Evolutionary conservation across 352 stramenopile genomes (phyloP).

Genomic region (Phytophthora parvispora): DNA sequence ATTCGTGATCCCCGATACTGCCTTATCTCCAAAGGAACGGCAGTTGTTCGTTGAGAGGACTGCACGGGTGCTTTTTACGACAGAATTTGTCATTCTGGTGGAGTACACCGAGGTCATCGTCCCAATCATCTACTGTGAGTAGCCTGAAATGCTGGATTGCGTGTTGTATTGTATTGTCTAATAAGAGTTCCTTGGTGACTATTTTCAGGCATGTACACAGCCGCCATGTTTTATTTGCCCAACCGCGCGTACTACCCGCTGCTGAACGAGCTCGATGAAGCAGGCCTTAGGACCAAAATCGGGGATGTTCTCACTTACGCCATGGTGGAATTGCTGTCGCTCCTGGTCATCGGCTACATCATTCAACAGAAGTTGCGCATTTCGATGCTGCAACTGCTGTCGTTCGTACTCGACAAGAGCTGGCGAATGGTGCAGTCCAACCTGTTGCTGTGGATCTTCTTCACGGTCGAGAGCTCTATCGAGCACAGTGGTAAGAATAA

Average conservation of each 20-base stretch:
- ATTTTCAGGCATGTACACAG: neutral
- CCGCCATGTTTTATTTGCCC: neutral
- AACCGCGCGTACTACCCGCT: neutral
- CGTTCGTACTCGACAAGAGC: neutral
- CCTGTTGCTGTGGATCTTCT: neutral
- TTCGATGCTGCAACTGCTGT: neutral
- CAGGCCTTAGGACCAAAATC: neutral
- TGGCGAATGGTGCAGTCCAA: neutral
- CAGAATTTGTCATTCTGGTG: conserved; percentile 2
- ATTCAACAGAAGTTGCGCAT: neutral
- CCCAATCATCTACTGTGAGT: neutral
- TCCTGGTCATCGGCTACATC: neutral
- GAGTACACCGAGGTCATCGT: neutral
- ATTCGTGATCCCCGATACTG: neutral
- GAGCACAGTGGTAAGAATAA: neutral
- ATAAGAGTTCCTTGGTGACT: neutral
- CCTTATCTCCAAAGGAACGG: neutral
- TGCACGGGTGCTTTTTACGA: conserved; percentile 5
- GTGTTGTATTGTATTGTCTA: neutral
- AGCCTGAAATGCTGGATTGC: neutral
- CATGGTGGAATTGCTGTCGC: neutral
- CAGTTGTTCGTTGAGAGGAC: neutral
- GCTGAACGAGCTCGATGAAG: neutral
- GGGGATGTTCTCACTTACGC: neutral
- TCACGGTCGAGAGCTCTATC: neutral